Evolutionary conservation across 805 yeast genomes (phyloP), one percentile per base, ranked within the genome.

Genomic region (Grigorovia humatica): DNA sequence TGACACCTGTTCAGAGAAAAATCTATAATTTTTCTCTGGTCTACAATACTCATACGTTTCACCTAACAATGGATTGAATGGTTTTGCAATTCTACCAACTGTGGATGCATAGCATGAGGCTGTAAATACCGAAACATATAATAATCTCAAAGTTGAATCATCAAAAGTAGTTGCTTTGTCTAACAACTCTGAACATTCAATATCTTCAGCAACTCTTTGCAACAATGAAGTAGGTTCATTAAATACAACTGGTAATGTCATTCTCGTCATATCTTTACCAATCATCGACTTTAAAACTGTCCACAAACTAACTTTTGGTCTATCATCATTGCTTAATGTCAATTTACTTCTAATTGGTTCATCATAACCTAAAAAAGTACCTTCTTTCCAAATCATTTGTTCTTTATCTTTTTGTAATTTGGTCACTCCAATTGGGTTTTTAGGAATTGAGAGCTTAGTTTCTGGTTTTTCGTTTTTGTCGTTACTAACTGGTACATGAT

Each of bases 261-360:
- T 90, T 66, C 80, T 83, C 6, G 98, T 90, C 95, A 93, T 88
- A 68, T 91, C 99, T 65, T 89, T 90, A 56, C 99, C 99, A 65
- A 91, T 86, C 82, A 91, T 79, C 1, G 95, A 87, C 67, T 88
- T 90, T 64, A 91, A 76, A 54, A 90, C 89, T 48, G 95, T 89
- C 98, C 98, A 91, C 53, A 91, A 72, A 18, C 96, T 85, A 45
- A 91, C 81, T 61, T 79, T 80, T 19, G 99, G 98, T 63, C 99
- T 77, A 59, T 86, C 79, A 62, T 91, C 96, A 54, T 82, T 88
- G 57, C 83, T 87, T 65, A 88, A 71, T 7, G 77, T 72, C 47
- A 91, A 72, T 52, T 78, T 79, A 11, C 74, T 72, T 67, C 99
- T 80, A 4, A 87, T 78, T 2, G 88, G 87, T 54, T 85, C 88